These are phyloP conservation scores for Aspergillus thermomutatus DNA, from an alignment of 2,329 filamentous ascomycete species.

Conservation along the genomic window DNA sequence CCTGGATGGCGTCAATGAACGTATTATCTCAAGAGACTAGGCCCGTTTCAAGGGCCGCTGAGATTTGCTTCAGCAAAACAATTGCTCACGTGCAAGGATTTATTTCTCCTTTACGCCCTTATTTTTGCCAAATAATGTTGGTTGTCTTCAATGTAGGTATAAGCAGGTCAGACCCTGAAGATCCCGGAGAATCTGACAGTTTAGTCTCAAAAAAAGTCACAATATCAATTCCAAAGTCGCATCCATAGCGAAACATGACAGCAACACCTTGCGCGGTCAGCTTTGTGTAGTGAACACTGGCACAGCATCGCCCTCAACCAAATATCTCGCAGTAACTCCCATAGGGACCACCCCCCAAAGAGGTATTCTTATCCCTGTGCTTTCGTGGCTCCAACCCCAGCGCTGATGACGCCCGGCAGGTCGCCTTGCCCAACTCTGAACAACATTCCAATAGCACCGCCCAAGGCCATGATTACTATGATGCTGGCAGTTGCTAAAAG, in stretches of 20 bases:
- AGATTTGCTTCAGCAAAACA: neutral
- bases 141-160: neutral
- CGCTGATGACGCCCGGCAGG: slow-evolving; percentile 91
- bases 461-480: slow-evolving; percentile 63
- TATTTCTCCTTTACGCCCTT: slow-evolving; percentile 1
- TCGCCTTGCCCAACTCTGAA: slow-evolving; percentile 82
- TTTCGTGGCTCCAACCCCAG: slow-evolving; percentile 74
- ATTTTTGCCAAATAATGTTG: neutral
- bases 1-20: neutral
- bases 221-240: neutral
- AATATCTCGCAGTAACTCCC: neutral
- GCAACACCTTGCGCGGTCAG: neutral
- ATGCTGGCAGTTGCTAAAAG: slow-evolving; percentile 74
- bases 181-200: neutral
- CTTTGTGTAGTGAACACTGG: neutral
- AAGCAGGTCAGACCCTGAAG: neutral
- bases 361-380: slow-evolving; percentile 36
- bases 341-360: neutral
- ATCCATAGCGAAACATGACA: neutral
- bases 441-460: slow-evolving; percentile 71
- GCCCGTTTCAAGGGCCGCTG: neutral
- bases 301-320: neutral
- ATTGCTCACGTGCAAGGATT: neutral
- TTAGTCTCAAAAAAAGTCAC: neutral
- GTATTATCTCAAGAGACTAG: neutral